These are phyloP conservation scores for Ulmus americana DNA, from an alignment of 331 rosid species.

Conservation along the genomic window DNA sequence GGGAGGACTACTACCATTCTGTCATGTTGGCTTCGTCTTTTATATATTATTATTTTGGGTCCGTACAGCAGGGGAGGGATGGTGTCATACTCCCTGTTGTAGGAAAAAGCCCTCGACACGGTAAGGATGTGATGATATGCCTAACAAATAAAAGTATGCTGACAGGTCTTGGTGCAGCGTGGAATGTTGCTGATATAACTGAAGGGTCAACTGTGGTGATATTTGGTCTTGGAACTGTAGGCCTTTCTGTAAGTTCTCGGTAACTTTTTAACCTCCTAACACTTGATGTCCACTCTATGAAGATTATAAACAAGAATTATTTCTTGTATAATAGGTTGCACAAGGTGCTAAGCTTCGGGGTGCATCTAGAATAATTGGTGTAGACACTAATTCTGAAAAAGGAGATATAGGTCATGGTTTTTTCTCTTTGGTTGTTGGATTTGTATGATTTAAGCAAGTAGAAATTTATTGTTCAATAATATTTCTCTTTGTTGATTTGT, in stretches of 20 bases:
- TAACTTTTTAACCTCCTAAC: slow-evolving; percentile 2
- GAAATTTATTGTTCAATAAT: background rate
- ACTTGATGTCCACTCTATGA: slow-evolving; percentile 14
- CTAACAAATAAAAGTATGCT: slow-evolving; percentile 7
- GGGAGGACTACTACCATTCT: too few species aligned
- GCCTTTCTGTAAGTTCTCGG: slow-evolving; percentile 72
- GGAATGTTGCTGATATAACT: slow-evolving; percentile 88
- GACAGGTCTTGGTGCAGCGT: slow-evolving; percentile 88
- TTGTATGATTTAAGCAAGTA: slow-evolving; percentile 5
- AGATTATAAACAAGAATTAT: slow-evolving; percentile 5
- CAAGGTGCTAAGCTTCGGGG: slow-evolving; percentile 85
- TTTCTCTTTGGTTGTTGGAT: background rate
- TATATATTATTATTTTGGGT: too few species aligned
- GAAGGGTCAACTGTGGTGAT: slow-evolving; percentile 85
- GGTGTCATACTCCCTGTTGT: too few species aligned
- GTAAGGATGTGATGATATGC: too few species aligned
- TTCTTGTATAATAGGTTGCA: slow-evolving; percentile 57
- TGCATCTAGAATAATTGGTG: slow-evolving; percentile 83
- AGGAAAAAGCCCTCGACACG: too few species aligned
- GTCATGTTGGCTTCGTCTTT: too few species aligned
- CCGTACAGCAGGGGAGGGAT: too few species aligned
- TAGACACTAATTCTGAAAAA: slow-evolving; percentile 76
- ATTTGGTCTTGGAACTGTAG: slow-evolving; percentile 96
- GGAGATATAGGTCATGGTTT: slow-evolving; percentile 50
- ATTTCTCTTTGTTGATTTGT: slow-evolving; percentile 18